Conservation (phyloP, 345 rosid species). For the Sonneratia caseolaris region DNA sequence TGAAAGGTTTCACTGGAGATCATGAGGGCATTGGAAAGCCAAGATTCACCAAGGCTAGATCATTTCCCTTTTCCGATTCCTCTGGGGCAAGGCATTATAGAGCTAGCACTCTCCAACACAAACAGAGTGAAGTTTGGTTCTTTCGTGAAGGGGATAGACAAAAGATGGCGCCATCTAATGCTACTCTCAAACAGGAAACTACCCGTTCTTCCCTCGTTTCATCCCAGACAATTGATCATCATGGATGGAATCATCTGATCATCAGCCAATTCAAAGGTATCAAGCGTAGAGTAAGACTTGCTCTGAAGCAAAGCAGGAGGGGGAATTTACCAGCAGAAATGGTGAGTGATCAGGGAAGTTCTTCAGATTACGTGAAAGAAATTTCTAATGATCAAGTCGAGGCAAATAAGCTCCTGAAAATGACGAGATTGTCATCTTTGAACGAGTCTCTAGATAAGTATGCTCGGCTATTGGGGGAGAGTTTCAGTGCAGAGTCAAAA, state of each 20-base stretch:
- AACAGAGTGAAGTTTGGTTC: constrained; percentile 65
- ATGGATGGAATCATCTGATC: constrained; percentile 40
- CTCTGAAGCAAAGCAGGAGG: constrained; percentile 35
- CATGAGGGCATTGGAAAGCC: constrained; percentile 16
- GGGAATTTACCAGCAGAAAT: constrained; percentile 1
- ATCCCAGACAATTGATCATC: constrained; percentile 7
- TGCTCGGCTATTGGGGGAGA: constrained; percentile 39
- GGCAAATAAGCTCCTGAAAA: constrained; percentile 4
- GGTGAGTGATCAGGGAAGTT: constrained; percentile 12
- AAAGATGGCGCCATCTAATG: background rate
- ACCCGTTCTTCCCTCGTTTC: background rate
- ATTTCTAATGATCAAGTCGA: background rate
- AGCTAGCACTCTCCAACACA: constrained; percentile 59
- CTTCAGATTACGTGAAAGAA: constrained; percentile 14
- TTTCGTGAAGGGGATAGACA: constrained; percentile 24
- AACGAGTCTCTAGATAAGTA: constrained; percentile 48
- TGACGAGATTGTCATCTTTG: constrained; percentile 36
- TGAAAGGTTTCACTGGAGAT: constrained; percentile 23
- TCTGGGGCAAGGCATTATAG: constrained; percentile 17
- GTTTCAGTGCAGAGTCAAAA: constrained; percentile 24
- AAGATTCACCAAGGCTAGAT: constrained; percentile 58
- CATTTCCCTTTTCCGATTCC: constrained; percentile 52
- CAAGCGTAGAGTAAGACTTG: constrained; percentile 50
- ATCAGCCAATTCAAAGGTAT: constrained; percentile 36
- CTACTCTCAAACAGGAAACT: background rate